phyloP scores from a whole-genome alignment of 2,329 filamentous ascomycete genomes.

The Setomelanomma holmii region DNA sequence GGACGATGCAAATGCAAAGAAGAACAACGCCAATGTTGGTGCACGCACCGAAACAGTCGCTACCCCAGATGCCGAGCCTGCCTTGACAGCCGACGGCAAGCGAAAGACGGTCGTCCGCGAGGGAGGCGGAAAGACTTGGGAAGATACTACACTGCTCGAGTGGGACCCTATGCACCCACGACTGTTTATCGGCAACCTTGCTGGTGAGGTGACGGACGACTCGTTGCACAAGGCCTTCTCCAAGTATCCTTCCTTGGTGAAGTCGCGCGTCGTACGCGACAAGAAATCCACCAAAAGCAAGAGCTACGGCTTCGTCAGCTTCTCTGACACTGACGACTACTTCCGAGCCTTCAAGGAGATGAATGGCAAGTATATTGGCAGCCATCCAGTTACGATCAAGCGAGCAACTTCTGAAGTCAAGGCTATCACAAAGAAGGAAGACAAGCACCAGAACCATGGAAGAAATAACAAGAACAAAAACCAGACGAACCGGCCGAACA shows the following conservation, averaged over 20 bases:
- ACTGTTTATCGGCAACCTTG: slow-evolving; percentile 94
- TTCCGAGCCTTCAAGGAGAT: slow-evolving; percentile 97
- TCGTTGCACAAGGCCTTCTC: slow-evolving; percentile 93
- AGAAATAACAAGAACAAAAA: slow-evolving; percentile 59
- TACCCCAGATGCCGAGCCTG: slow-evolving; percentile 55
- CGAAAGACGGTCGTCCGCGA: slow-evolving; percentile 87
- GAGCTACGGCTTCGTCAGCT: slow-evolving; percentile 95
- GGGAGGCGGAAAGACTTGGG: slow-evolving; percentile 92
- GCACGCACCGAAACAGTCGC: slow-evolving; percentile 42
- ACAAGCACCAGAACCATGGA: slow-evolving; percentile 41
- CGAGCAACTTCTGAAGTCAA: slow-evolving; percentile 93
- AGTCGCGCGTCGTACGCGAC: slow-evolving; percentile 91
- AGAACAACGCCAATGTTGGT: slow-evolving; percentile 51
- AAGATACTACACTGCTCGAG: slow-evolving; percentile 84
- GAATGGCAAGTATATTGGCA: slow-evolving; percentile 99
- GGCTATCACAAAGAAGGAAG: slow-evolving; percentile 65
- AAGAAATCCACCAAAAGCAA: slow-evolving; percentile 96
- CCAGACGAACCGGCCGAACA: slow-evolving; percentile 16
- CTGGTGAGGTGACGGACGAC: slow-evolving; percentile 96
- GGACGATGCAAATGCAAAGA: slow-evolving; percentile 58
- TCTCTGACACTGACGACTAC: slow-evolving; percentile 93
- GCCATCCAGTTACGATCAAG: slow-evolving; percentile 86
- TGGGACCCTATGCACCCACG: slow-evolving; percentile 96
- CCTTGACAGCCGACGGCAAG: slow-evolving; percentile 62
- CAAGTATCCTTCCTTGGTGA: slow-evolving; percentile 85